phyloP scores from a whole-genome alignment of 371 early-diverging fungal genomes.

The Chytridium lagenaria region DNA sequence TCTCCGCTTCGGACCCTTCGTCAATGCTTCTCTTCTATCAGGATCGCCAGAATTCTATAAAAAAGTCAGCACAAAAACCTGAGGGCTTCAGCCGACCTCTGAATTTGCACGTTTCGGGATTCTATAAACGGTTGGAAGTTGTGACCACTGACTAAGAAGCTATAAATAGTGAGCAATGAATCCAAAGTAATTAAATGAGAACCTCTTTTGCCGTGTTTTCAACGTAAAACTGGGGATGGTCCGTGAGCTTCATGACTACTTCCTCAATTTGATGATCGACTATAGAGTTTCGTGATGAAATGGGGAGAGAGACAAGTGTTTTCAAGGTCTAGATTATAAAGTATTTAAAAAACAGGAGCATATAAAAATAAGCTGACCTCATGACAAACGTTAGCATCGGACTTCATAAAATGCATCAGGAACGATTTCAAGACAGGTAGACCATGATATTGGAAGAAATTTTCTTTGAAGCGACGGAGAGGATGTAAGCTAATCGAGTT shows the following conservation, averaged over 20 bases:
- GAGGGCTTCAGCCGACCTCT: neutral
- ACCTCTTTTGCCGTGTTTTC: conserved; percentile 39
- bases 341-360: neutral
- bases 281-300: conserved; percentile 45
- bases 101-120: conserved; percentile 57
- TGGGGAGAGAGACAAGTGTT: conserved; percentile 45
- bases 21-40: conserved; percentile 7
- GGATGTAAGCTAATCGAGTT: conserved; percentile 28
- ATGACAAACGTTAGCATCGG: conserved; percentile 36
- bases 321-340: conserved; percentile 37
- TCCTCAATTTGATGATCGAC: conserved; percentile 45
- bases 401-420: conserved; percentile 32
- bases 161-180: conserved; percentile 11
- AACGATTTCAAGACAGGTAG: conserved; percentile 43
- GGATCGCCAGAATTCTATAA: neutral
- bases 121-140: conserved; percentile 57
- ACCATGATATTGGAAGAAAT: conserved; percentile 53
- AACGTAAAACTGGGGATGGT: conserved; percentile 25
- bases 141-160: conserved; percentile 56
- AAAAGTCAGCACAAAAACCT: neutral
- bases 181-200: conserved; percentile 1
- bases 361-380: conserved; percentile 40
- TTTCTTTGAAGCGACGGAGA: conserved; percentile 37
- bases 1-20: neutral
- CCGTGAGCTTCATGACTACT: conserved; percentile 34